These are phyloP conservation scores for Colletotrichum sidae DNA, from an alignment of 2,329 filamentous ascomycete genomes.

Conservation along the genomic window DNA sequence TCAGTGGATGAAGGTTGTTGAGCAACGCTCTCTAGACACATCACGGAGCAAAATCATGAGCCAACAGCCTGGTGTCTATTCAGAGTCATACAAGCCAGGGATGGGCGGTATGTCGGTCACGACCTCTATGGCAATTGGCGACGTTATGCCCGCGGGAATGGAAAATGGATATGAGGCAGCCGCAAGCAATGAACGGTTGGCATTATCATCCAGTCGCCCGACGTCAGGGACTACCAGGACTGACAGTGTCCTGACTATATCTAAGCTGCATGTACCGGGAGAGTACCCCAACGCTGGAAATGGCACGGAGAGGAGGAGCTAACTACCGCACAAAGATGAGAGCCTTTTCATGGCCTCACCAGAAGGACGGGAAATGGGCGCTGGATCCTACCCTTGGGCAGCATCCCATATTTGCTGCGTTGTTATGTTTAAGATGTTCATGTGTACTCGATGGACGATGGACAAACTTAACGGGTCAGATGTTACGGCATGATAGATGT, in stretches of 20 bases:
- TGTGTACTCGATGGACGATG: too few species aligned
- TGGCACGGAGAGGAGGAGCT: slow-evolving; percentile 8
- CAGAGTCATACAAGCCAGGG: slow-evolving; percentile 1
- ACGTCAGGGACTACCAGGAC: slow-evolving; percentile 45
- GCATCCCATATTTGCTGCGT: too few species aligned
- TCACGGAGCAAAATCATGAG: background rate
- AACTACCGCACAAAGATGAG: background rate
- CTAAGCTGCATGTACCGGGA: slow-evolving; percentile 77
- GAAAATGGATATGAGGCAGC: too few species aligned
- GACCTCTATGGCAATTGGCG: background rate
- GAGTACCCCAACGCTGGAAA: slow-evolving; percentile 63
- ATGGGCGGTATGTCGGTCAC: background rate
- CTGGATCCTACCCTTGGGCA: too few species aligned
- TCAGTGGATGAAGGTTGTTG: slow-evolving; percentile 31
- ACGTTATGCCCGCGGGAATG: too few species aligned
- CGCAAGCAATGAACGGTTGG: too few species aligned
- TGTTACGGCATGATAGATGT: too few species aligned
- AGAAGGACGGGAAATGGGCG: background rate
- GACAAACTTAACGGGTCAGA: too few species aligned
- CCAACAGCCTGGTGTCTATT: slow-evolving; percentile 1
- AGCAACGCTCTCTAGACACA: background rate
- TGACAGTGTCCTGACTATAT: slow-evolving; percentile 66
- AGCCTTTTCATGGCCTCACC: background rate
- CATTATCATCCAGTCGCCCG: slow-evolving; percentile 40
- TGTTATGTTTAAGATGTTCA: too few species aligned